phyloP scores from a whole-genome alignment of 768 basidiomycete species.

The Termitomyces sp. region DNA sequence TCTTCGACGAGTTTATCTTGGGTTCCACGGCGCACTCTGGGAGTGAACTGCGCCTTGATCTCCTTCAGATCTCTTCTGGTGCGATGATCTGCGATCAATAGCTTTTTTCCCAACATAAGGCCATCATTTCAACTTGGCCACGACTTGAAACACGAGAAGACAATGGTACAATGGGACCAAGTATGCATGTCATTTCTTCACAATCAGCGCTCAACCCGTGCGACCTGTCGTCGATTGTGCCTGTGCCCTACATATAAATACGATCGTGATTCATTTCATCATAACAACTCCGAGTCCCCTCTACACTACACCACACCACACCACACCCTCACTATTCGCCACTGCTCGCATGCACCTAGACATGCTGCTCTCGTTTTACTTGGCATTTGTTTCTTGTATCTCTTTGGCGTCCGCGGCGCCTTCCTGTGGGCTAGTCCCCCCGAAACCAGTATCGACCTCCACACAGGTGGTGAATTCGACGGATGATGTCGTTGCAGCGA shows the following conservation, averaged over 20 bases:
- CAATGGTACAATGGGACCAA: conserved; percentile 13
- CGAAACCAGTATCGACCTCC: conserved; percentile 11
- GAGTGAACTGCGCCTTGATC: not conserved
- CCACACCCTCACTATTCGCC: not conserved
- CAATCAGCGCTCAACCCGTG: not conserved
- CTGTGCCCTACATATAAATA: conserved; percentile 3
- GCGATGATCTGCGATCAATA: not conserved
- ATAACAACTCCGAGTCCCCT: not conserved
- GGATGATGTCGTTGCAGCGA: conserved; percentile 42
- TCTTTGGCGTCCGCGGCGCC: conserved; percentile 27
- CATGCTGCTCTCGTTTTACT: conserved; percentile 11
- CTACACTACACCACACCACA: not conserved
- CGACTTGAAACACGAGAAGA: conserved; percentile 9
- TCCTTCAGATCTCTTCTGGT: not conserved
- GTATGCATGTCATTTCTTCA: conserved; percentile 12
- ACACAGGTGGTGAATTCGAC: conserved; percentile 4
- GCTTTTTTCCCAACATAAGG: not conserved
- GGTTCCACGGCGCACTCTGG: too few relatives aligned
- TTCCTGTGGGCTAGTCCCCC: conserved; percentile 33
- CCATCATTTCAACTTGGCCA: not conserved
- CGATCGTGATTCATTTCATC: conserved; percentile 3
- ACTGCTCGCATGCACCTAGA: conserved; percentile 1
- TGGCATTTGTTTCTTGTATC: conserved; percentile 25
- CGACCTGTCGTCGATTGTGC: not conserved
- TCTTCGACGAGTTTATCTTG: not conserved